A percentile compares a stretch with the other conserved stretches of the same genome.
Evolutionary conservation across 352 stramenopile genomes (phyloP).

Genomic region (Elongisporangium prolatum): DNA sequence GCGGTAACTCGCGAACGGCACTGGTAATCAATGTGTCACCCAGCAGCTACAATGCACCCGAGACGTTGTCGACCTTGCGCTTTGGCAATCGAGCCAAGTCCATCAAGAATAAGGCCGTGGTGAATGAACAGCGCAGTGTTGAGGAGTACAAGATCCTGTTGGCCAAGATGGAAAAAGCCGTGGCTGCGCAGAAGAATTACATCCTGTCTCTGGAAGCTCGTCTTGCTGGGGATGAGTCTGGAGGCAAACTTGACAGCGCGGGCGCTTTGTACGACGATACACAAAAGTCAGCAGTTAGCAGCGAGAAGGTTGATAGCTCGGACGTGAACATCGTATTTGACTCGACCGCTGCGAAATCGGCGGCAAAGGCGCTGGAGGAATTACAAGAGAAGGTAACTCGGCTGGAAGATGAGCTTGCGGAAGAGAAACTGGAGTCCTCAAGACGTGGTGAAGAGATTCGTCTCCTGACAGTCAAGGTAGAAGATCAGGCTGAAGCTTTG

Average conservation of each 20-base stretch:
- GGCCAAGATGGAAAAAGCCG: constrained; percentile 73
- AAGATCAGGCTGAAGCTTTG: constrained; percentile 56
- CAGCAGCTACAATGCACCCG: constrained; percentile 84
- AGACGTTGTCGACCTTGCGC: constrained; percentile 91
- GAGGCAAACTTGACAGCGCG: background rate
- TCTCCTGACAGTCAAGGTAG: constrained; percentile 52
- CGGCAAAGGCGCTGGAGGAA: constrained; percentile 55
- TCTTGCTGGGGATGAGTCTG: constrained; percentile 23
- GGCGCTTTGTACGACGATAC: constrained; percentile 2
- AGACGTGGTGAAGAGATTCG: constrained; percentile 74
- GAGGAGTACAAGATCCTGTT: constrained; percentile 89
- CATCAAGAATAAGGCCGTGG: constrained; percentile 94
- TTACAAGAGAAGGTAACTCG: constrained; percentile 64
- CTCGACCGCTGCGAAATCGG: constrained; percentile 17
- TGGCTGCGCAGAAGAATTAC: constrained; percentile 77
- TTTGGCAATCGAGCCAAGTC: constrained; percentile 92
- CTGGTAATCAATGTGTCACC: constrained; percentile 93
- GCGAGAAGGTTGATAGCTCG: constrained; percentile 8
- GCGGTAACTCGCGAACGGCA: constrained; percentile 91
- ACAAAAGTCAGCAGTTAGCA: background rate
- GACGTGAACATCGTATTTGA: constrained; percentile 26
- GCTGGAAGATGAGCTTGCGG: constrained; percentile 71
- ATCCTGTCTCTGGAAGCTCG: constrained; percentile 77
- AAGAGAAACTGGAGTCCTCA: constrained; percentile 78
- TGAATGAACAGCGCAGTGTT: constrained; percentile 90